Conservation (phyloP, 331 rosid species). For the Malus hybrid region DNA sequence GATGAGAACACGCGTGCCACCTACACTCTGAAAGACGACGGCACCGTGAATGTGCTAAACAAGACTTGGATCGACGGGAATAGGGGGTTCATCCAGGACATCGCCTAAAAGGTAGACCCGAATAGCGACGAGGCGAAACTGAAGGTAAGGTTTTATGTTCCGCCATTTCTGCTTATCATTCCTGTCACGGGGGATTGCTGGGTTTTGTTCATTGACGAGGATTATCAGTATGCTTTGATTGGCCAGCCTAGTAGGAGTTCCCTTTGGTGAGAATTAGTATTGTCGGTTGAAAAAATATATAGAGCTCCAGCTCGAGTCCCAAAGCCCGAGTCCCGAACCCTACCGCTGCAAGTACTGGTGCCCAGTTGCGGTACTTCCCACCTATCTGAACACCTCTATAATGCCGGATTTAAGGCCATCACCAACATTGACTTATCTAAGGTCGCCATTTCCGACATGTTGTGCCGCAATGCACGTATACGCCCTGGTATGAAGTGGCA, state of each 20-base stretch:
- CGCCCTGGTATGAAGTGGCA: slow-evolving; percentile 94
- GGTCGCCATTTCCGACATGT: slow-evolving; percentile 72
- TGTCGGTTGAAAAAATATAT: not conserved
- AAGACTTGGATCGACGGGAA: slow-evolving; percentile 76
- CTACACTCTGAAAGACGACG: slow-evolving; percentile 70
- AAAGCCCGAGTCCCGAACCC: slow-evolving; percentile 26
- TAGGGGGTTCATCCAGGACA: slow-evolving; percentile 52
- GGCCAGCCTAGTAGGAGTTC: slow-evolving; percentile 73
- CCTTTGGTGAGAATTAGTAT: slow-evolving; percentile 31
- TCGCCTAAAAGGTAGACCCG: slow-evolving; percentile 68
- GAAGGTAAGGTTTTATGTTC: slow-evolving; percentile 74
- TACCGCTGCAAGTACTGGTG: slow-evolving; percentile 43
- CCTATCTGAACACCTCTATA: slow-evolving; percentile 44
- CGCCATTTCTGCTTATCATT: slow-evolving; percentile 72
- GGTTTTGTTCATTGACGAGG: slow-evolving; percentile 65
- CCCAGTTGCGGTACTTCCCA: not conserved
- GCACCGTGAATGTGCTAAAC: slow-evolving; percentile 65
- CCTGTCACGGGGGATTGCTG: slow-evolving; percentile 85
- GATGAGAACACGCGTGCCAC: slow-evolving; percentile 82
- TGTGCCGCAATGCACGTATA: slow-evolving; percentile 67
- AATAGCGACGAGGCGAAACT: slow-evolving; percentile 74
- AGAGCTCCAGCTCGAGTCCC: slow-evolving; percentile 1
- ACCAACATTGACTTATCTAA: slow-evolving; percentile 80
- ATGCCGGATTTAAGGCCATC: slow-evolving; percentile 46
- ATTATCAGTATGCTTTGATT: slow-evolving; percentile 65